phyloP scores from a whole-genome alignment of 768 basidiomycete species.

The Lactarius tabidus region DNA sequence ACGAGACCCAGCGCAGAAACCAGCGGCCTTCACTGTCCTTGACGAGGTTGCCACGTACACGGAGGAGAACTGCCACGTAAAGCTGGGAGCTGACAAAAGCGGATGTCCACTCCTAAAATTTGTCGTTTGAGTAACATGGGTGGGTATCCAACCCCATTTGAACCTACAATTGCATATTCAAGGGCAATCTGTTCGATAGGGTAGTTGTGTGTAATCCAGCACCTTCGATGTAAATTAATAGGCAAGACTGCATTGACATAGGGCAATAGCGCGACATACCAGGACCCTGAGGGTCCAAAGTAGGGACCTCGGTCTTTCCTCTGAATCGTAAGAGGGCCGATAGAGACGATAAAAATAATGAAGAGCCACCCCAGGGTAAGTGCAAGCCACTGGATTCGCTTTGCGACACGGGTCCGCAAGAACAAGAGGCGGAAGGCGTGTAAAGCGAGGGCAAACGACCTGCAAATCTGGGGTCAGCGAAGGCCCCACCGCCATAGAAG shows the following conservation, averaged over 20 bases:
- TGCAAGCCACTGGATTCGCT: conserved; percentile 28
- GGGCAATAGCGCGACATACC: conserved; percentile 30
- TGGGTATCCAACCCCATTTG: too few species aligned
- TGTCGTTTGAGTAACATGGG: background rate
- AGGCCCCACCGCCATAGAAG: conserved; percentile 23
- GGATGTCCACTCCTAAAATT: conserved; percentile 34
- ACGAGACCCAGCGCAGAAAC: conserved; percentile 33
- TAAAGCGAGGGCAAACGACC: conserved; percentile 34
- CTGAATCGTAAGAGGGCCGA: conserved; percentile 40
- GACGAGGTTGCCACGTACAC: conserved; percentile 38
- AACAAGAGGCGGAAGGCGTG: conserved; percentile 41
- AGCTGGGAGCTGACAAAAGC: conserved; percentile 33
- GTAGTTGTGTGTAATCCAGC: conserved; percentile 45
- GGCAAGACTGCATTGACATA: background rate
- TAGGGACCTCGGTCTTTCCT: conserved; percentile 37
- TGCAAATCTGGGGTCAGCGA: conserved; percentile 28
- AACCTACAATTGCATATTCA: conserved; percentile 45
- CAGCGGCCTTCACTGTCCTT: conserved; percentile 29
- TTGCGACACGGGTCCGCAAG: conserved; percentile 32
- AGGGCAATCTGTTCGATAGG: conserved; percentile 37
- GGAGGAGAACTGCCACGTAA: conserved; percentile 35
- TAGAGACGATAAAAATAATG: conserved; percentile 33
- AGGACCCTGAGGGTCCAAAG: conserved; percentile 43
- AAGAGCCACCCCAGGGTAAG: conserved; percentile 37
- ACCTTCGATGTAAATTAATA: conserved; percentile 29